phyloP scores from a whole-genome alignment of 2,329 filamentous ascomycete genomes.

The Hypoxylon rubiginosum region DNA sequence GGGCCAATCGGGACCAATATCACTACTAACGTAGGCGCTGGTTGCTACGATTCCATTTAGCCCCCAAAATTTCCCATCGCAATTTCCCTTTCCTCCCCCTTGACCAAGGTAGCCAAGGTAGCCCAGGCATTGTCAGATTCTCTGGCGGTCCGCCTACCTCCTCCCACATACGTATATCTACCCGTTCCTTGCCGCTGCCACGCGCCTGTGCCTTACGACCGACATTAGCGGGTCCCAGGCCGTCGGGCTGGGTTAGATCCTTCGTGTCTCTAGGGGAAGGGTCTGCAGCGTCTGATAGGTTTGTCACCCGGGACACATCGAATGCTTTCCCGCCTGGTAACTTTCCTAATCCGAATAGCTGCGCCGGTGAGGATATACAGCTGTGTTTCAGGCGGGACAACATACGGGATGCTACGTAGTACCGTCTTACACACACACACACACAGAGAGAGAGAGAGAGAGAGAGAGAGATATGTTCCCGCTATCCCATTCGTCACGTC shows the following conservation, averaged over 20 bases:
- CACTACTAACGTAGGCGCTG: slow-evolving; percentile 19
- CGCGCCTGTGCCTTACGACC: slow-evolving; percentile 17
- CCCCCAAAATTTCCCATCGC: slow-evolving; percentile 27
- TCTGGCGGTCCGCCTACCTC: slow-evolving; percentile 6
- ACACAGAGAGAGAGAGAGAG: no score
- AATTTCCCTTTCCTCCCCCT: slow-evolving; percentile 1
- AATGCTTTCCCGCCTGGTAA: slow-evolving; percentile 9
- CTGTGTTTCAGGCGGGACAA: slow-evolving; percentile 22
- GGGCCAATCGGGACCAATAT: slow-evolving; percentile 31
- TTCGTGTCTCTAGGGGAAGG: background rate
- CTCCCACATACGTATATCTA: slow-evolving; percentile 6
- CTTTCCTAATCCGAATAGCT: slow-evolving; percentile 29
- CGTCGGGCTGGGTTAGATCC: slow-evolving; percentile 20
- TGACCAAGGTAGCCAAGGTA: no score
- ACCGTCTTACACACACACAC: background rate
- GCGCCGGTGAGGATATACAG: slow-evolving; percentile 15
- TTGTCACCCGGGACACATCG: slow-evolving; percentile 1
- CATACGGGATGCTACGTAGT: slow-evolving; percentile 1
- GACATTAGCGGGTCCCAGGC: slow-evolving; percentile 30
- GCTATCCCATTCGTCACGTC: background rate
- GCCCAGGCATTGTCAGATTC: no score
- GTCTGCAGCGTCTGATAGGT: slow-evolving; percentile 5
- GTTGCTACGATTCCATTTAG: slow-evolving; percentile 9
- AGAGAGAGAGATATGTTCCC: background rate
- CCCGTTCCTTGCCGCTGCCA: slow-evolving; percentile 21